These are phyloP conservation scores for Neopestalotiopsis clavispora DNA, from an alignment of 2,329 filamentous ascomycete species.

Conservation along the genomic window DNA sequence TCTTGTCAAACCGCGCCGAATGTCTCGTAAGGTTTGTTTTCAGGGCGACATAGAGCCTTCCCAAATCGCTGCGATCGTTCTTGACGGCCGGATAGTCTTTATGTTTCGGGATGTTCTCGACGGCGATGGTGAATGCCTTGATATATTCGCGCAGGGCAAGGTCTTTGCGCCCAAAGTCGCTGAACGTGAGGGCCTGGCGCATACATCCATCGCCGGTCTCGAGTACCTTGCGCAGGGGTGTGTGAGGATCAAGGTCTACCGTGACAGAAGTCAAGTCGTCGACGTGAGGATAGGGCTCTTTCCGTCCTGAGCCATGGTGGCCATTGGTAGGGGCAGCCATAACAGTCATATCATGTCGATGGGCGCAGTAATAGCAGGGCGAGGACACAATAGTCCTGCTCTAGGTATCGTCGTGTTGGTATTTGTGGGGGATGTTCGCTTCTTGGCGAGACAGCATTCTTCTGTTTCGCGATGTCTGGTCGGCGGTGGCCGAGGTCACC, in stretches of 20 bases:
- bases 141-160: slow-evolving; percentile 84
- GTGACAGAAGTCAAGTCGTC: slow-evolving; percentile 55
- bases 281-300: slow-evolving; percentile 54
- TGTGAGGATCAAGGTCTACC: slow-evolving; percentile 51
- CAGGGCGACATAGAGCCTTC: slow-evolving; percentile 54
- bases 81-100: slow-evolving; percentile 73
- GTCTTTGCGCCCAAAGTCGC: slow-evolving; percentile 71
- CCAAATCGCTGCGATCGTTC: slow-evolving; percentile 53
- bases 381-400: neutral
- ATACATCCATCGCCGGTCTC: slow-evolving; percentile 57
- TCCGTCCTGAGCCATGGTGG: slow-evolving; percentile 28
- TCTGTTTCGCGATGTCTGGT: slow-evolving; percentile 22
- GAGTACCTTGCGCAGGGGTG: slow-evolving; percentile 59
- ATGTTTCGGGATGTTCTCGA: slow-evolving; percentile 78
- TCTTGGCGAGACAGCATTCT: slow-evolving; percentile 34
- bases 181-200: slow-evolving; percentile 64
- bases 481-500: neutral
- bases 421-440: slow-evolving; percentile 21
- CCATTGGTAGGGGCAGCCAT: slow-evolving; percentile 25
- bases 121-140: slow-evolving; percentile 77
- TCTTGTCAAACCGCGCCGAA: slow-evolving; percentile 56
- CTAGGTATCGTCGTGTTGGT: slow-evolving; percentile 8
- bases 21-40: slow-evolving; percentile 55
- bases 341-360: slow-evolving; percentile 14
- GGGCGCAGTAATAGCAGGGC: neutral